Evolutionary conservation across 129 eudicot species (phyloP).

Genomic region (Arctium minus): DNA sequence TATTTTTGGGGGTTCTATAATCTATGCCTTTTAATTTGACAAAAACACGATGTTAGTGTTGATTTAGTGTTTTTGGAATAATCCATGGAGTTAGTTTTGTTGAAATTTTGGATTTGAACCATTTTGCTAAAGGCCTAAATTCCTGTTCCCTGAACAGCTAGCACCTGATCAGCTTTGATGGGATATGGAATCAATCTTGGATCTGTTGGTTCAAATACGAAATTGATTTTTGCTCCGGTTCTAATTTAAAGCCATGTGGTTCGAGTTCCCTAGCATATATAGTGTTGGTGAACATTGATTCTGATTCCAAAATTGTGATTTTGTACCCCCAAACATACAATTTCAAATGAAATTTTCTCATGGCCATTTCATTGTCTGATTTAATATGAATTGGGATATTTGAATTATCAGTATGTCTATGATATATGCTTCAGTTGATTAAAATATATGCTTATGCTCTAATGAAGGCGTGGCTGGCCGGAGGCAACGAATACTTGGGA

Average conservation of each 20-base stretch:
- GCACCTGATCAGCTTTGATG: not conserved
- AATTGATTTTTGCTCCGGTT: not conserved
- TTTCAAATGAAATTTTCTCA: not conserved
- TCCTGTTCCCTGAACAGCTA: not conserved
- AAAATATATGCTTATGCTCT: slow-evolving; percentile 19
- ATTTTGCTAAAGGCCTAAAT: not conserved
- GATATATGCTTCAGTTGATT: slow-evolving; percentile 3
- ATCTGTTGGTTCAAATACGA: too few species aligned
- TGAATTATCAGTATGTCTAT: not conserved
- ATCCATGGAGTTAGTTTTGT: not conserved
- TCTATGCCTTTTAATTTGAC: not conserved
- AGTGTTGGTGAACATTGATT: not conserved
- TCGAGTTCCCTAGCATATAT: not conserved
- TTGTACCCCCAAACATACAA: not conserved
- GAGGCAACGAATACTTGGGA: slow-evolving; percentile 93
- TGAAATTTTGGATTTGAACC: not conserved
- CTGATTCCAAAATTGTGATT: not conserved
- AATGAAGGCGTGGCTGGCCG: slow-evolving; percentile 95
- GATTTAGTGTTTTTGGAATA: not conserved
- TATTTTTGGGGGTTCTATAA: not conserved
- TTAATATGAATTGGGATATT: not conserved
- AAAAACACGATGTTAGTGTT: not conserved
- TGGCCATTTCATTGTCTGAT: not conserved
- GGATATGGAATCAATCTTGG: too few species aligned
- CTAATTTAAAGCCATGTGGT: not conserved